Conservation (phyloP, 1,139 yeast species). For the Yamadazyma friedrichii region DNA sequence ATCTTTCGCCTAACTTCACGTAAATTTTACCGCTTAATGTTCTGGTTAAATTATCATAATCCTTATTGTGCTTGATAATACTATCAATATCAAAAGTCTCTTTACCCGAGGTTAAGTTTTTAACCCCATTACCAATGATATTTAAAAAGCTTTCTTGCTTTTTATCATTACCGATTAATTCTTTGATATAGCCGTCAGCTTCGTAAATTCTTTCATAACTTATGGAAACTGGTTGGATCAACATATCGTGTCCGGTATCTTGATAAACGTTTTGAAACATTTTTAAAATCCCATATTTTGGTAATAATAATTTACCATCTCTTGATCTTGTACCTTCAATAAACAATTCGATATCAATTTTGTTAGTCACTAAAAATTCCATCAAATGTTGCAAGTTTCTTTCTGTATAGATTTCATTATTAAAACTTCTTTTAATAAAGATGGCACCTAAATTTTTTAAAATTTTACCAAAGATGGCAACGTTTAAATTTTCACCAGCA, state of each 20-base stretch:
- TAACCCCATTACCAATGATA: slow-evolving; percentile 36
- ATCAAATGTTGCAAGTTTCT: slow-evolving; percentile 53
- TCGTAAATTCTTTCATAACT: slow-evolving; percentile 69
- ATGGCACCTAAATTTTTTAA: slow-evolving; percentile 47
- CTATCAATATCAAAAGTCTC: slow-evolving; percentile 14
- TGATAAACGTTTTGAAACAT: slow-evolving; percentile 47
- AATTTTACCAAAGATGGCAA: slow-evolving; percentile 54
- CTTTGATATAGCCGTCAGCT: slow-evolving; percentile 61
- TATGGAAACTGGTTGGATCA: slow-evolving; percentile 58
- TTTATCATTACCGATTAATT: slow-evolving; percentile 60
- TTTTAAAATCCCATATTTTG: slow-evolving; percentile 64
- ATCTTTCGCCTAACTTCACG: slow-evolving; percentile 36
- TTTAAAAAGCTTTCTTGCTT: slow-evolving; percentile 43
- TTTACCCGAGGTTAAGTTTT: slow-evolving; percentile 21
- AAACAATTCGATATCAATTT: slow-evolving; percentile 60
- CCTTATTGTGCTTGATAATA: slow-evolving; percentile 11
- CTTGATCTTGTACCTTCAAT: slow-evolving; percentile 69
- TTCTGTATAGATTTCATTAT: slow-evolving; percentile 56
- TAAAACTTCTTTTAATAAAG: slow-evolving; percentile 46
- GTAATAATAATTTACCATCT: slow-evolving; percentile 62
- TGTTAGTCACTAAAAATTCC: slow-evolving; percentile 50
- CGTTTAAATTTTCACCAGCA: slow-evolving; percentile 69
- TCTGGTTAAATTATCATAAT: slow-evolving; percentile 11
- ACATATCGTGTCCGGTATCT: slow-evolving; percentile 37
- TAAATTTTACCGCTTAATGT: slow-evolving; percentile 39